phyloP scores from a whole-genome alignment of 2,329 filamentous ascomycete genomes.

The Rhynchosporium graminicola region DNA sequence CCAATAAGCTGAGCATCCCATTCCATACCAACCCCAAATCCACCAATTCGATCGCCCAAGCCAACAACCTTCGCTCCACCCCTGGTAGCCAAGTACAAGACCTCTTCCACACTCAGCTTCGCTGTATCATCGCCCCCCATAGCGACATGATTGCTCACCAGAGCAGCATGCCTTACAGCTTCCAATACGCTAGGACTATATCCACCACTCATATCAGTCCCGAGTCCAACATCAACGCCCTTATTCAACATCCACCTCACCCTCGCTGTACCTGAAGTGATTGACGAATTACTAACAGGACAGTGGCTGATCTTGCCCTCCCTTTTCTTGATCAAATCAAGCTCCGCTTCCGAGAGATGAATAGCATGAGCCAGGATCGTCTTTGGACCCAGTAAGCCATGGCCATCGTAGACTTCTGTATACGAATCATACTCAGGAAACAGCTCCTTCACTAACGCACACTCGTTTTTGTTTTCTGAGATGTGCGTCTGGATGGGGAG shows the following conservation, averaged over 20 bases:
- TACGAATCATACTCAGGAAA: slow-evolving; percentile 70
- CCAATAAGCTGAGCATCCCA: slow-evolving; percentile 88
- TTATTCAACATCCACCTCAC: slow-evolving; percentile 73
- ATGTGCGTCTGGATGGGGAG: slow-evolving; percentile 87
- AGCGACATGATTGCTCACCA: slow-evolving; percentile 74
- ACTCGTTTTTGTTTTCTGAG: slow-evolving; percentile 76
- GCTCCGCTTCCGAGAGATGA: slow-evolving; percentile 70
- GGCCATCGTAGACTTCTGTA: slow-evolving; percentile 74
- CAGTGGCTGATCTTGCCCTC: slow-evolving; percentile 78
- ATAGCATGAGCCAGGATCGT: slow-evolving; percentile 88
- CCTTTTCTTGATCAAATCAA: slow-evolving; percentile 59
- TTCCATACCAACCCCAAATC: slow-evolving; percentile 81
- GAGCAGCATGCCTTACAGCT: slow-evolving; percentile 75
- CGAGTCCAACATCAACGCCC: slow-evolving; percentile 79
- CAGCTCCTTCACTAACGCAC: slow-evolving; percentile 66
- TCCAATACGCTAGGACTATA: slow-evolving; percentile 82
- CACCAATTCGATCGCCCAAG: slow-evolving; percentile 69
- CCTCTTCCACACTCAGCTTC: slow-evolving; percentile 83
- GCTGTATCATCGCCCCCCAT: slow-evolving; percentile 52
- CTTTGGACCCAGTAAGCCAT: slow-evolving; percentile 66
- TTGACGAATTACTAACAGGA: slow-evolving; percentile 79
- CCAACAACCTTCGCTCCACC: slow-evolving; percentile 84
- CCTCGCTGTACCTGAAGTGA: slow-evolving; percentile 76
- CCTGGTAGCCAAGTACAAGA: slow-evolving; percentile 80
- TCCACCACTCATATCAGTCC: slow-evolving; percentile 88